These are phyloP conservation scores for Asparagopsis taxiformis DNA, from an alignment of 31 red algal genomes.

Conservation along the genomic window DNA sequence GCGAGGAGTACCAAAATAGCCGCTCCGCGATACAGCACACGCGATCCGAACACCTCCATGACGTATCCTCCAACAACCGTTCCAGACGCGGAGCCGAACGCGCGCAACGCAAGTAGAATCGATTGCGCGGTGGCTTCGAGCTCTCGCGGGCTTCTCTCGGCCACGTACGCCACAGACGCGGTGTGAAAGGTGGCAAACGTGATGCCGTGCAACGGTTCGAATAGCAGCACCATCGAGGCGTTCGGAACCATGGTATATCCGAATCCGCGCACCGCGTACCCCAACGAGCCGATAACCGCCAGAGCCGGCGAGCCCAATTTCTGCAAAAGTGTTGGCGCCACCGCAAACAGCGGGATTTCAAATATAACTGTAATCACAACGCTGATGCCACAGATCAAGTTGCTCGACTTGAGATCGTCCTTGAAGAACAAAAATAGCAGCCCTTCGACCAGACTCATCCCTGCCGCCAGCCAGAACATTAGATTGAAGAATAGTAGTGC, in stretches of 20 bases:
- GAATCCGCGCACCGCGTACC: slow-evolving; percentile 44
- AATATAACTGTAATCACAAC: slow-evolving; percentile 77
- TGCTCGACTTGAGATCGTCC: slow-evolving; percentile 50
- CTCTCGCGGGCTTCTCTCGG: slow-evolving; percentile 29
- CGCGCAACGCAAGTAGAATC: slow-evolving; percentile 3
- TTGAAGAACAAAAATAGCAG: slow-evolving; percentile 66
- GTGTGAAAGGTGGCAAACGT: slow-evolving; percentile 50
- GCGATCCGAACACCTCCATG: slow-evolving; percentile 27
- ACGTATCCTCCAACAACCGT: slow-evolving; percentile 30
- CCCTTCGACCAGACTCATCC: slow-evolving; percentile 61
- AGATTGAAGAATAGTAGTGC: slow-evolving; percentile 47
- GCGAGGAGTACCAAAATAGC: slow-evolving; percentile 23
- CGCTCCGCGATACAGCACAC: slow-evolving; percentile 16
- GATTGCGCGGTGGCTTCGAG: slow-evolving; percentile 56
- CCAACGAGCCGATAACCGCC: slow-evolving; percentile 26
- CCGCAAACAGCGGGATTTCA: slow-evolving; percentile 66
- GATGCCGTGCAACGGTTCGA: slow-evolving; percentile 77
- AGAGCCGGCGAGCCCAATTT: slow-evolving; percentile 40
- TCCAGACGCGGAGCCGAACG: slow-evolving; percentile 22
- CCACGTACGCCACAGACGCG: slow-evolving; percentile 50
- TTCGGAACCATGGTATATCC: slow-evolving; percentile 57
- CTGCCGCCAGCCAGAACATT: slow-evolving; percentile 41
- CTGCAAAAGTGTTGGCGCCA: slow-evolving; percentile 25
- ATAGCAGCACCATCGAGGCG: slow-evolving; percentile 50
- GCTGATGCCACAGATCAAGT: slow-evolving; percentile 52